A percentile compares a stretch with the other conserved stretches of the same genome.
These are phyloP conservation scores for Esteya vermicola DNA, from an alignment of 2,329 filamentous ascomycete species.

Conservation along the genomic window DNA sequence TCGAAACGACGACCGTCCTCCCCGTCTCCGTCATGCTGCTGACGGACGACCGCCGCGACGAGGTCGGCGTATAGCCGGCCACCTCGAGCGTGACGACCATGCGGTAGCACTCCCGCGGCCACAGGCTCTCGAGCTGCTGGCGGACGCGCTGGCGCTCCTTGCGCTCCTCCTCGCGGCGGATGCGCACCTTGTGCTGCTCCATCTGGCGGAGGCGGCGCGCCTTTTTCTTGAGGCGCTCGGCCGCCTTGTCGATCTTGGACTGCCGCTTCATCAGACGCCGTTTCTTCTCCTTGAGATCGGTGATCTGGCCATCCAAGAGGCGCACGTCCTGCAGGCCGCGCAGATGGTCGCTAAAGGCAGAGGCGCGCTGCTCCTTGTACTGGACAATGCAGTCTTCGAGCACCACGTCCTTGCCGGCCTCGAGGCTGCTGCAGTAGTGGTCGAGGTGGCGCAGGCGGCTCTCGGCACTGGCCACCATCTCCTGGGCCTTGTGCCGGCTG, in stretches of 20 bases:
- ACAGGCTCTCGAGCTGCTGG: constrained; percentile 29
- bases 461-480: constrained; percentile 19
- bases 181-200: constrained; percentile 21
- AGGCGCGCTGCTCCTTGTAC: constrained; percentile 28
- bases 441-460: constrained; percentile 28
- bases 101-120: constrained; percentile 33
- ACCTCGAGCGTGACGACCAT: constrained; percentile 37
- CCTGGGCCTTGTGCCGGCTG: constrained; percentile 16
- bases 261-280: constrained; percentile 15
- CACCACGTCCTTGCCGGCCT: constrained; percentile 18
- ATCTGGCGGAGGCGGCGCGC: constrained; percentile 20
- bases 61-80: constrained; percentile 23
- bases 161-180: constrained; percentile 1
- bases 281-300: constrained; percentile 18
- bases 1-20: constrained; percentile 31
- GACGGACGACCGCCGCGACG: constrained; percentile 34
- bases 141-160: constrained; percentile 29
- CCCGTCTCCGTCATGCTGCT: constrained; percentile 37
- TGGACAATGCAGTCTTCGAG: constrained; percentile 23
- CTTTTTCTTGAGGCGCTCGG: constrained; percentile 18
- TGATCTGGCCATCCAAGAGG: constrained; percentile 18
- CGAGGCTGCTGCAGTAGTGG: constrained; percentile 21
- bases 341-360: constrained; percentile 26
- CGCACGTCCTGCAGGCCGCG: constrained; percentile 17
- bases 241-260: constrained; percentile 13